Percentiles rank a stretch among this genome's conserved stretches.
Conservation (phyloP, 202 grass and related monocot genomes). For the Digitaria exilis region DNA sequence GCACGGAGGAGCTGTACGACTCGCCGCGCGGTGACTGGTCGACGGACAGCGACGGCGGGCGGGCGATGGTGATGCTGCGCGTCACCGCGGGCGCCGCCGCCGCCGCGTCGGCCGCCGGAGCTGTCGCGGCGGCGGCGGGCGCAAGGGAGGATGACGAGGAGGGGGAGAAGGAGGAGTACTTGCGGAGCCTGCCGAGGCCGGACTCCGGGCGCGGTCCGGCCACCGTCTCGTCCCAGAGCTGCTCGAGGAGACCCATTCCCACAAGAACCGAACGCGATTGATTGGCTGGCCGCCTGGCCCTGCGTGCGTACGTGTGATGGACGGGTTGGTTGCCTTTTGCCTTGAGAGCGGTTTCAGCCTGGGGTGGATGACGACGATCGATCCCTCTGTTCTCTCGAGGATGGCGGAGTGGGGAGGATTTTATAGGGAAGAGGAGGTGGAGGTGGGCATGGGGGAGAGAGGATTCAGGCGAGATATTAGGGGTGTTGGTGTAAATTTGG, state of each 20-base stretch:
- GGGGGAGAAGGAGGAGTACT: conserved; percentile 61
- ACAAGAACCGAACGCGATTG: not conserved
- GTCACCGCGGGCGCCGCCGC: conserved; percentile 35
- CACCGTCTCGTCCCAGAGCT: conserved; percentile 96
- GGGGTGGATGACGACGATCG: not conserved
- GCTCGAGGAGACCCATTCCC: conserved; percentile 72
- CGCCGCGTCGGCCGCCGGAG: not conserved
- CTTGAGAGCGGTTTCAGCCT: conserved; percentile 14
- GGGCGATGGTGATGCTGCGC: conserved; percentile 58
- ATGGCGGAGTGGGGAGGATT: not conserved
- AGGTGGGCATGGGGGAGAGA: not conserved
- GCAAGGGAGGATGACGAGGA: conserved; percentile 36
- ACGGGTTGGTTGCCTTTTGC: not conserved
- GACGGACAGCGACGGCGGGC: conserved; percentile 39
- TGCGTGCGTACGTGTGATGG: not conserved
- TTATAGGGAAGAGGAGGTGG: conserved; percentile 33
- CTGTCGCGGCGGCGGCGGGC: not conserved
- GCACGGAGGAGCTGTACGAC: conserved; percentile 37
- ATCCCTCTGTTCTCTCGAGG: not conserved
- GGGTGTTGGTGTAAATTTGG: conserved; percentile 39
- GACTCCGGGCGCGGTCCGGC: conserved; percentile 79
- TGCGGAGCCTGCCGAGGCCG: conserved; percentile 80
- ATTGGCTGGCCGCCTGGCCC: not conserved
- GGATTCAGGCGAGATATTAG: conserved; percentile 14
- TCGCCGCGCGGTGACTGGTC: conserved; percentile 30